A percentile compares a stretch with the other conserved stretches of the same genome.
phyloP scores from a whole-genome alignment of 2,329 filamentous ascomycete genomes.

The Westerdykella ornata region DNA sequence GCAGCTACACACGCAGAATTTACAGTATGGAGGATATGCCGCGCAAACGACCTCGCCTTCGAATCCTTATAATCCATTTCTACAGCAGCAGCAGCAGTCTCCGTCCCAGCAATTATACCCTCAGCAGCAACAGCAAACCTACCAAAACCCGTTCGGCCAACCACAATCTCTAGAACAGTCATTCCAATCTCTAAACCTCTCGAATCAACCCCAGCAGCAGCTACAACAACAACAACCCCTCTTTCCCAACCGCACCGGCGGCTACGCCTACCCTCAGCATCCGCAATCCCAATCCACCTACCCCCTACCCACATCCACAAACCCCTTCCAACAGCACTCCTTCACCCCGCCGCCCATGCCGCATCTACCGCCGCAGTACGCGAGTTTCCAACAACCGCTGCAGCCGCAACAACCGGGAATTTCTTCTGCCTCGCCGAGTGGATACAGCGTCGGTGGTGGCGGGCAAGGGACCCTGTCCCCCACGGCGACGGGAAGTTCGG shows the following conservation, averaged over 20 bases:
- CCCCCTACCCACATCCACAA: conserved; percentile 32
- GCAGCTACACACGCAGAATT: conserved; percentile 29
- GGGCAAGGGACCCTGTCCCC: conserved; percentile 26
- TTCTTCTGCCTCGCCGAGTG: too few species aligned
- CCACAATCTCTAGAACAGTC: conserved; percentile 54
- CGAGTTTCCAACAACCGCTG: conserved; percentile 34
- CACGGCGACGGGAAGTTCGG: conserved; percentile 3
- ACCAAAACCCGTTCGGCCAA: conserved; percentile 15
- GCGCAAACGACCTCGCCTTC: conserved; percentile 24
- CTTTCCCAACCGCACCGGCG: conserved; percentile 72
- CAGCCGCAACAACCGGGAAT: conserved; percentile 34
- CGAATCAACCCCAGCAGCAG: conserved; percentile 25
- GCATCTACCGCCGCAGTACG: conserved; percentile 36
- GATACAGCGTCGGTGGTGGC: conserved; percentile 4
- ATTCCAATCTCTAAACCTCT: conserved; percentile 69
- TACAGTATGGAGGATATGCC: conserved; percentile 15
- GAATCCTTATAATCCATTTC: conserved; percentile 64
- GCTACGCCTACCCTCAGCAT: conserved; percentile 40
- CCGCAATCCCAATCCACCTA: conserved; percentile 31
- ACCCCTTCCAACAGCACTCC: conserved; percentile 36
- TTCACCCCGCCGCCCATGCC: conserved; percentile 39
- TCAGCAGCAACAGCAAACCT: conserved; percentile 13
- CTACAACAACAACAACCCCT: conserved; percentile 47
- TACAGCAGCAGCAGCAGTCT: conserved; percentile 32
- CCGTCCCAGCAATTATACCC: conserved; percentile 6